Percentiles rank a stretch among this genome's conserved stretches.
phyloP scores from a whole-genome alignment of 2,329 filamentous ascomycete genomes.

The Ilyonectria robusta region DNA sequence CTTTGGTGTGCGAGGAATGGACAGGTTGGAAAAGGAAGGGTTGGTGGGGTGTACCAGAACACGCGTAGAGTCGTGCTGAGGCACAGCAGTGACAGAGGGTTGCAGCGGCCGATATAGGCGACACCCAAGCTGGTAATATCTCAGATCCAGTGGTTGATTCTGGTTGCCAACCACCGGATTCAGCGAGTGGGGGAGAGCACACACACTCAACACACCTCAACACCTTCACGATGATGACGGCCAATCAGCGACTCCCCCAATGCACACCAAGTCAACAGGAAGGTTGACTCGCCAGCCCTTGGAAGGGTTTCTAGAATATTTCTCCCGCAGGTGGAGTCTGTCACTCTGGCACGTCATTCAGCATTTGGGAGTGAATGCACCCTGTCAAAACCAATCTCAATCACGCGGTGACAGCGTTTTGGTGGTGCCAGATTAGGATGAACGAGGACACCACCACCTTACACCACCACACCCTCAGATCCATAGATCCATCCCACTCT shows the following conservation, averaged over 20 bases:
- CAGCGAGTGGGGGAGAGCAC: constrained; percentile 15
- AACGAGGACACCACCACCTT: not conserved
- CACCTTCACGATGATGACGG: not conserved
- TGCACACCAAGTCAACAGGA: constrained; percentile 12
- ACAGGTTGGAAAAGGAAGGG: not conserved
- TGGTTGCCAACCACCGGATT: constrained; percentile 7
- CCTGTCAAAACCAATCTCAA: constrained; percentile 25
- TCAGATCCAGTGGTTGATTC: not conserved
- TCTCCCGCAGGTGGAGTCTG: constrained; percentile 41
- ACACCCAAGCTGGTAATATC: not conserved
- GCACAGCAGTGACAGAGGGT: constrained; percentile 8
- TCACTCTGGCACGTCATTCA: constrained; percentile 25
- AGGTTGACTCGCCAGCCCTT: constrained; percentile 15
- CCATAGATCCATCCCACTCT: constrained; percentile 3
- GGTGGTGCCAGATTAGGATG: constrained; percentile 11
- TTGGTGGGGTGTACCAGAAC: not conserved
- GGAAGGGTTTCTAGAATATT: constrained; percentile 43
- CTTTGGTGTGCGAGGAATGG: constrained; percentile 1
- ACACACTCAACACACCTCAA: constrained; percentile 9
- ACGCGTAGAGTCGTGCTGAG: constrained; percentile 1
- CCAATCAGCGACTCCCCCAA: constrained; percentile 17
- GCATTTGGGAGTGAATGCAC: constrained; percentile 14
- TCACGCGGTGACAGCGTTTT: constrained; percentile 31
- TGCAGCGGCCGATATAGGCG: constrained; percentile 17
- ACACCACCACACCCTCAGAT: not conserved